A percentile compares a stretch with the other conserved stretches of the same genome.
Evolutionary conservation across 257 asterid genomes (phyloP).

Genomic region (Asclepias syriaca): DNA sequence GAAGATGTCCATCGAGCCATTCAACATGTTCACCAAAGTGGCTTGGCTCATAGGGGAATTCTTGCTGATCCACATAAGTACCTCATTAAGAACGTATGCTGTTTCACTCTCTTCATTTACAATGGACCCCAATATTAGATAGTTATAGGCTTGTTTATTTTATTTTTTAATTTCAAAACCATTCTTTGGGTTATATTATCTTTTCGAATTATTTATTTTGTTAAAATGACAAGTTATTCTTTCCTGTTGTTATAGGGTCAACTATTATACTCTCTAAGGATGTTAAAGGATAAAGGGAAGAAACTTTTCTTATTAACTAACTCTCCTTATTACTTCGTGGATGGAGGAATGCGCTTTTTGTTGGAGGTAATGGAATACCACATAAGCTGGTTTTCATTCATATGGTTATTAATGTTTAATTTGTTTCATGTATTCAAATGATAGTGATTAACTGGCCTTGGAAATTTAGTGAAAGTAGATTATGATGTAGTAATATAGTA

Average conservation of each 20-base stretch:
- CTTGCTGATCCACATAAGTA: slow-evolving; percentile 78
- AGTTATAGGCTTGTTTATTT: neutral
- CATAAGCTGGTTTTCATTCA: slow-evolving; percentile 1
- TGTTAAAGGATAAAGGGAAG: slow-evolving; percentile 83
- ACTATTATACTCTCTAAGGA: slow-evolving; percentile 63
- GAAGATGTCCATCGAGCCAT: slow-evolving; percentile 89
- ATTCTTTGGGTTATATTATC: neutral
- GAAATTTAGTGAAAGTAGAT: neutral
- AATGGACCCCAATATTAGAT: slow-evolving; percentile 7
- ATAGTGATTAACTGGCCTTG: neutral
- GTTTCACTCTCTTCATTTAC: neutral
- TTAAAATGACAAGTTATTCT: slow-evolving; percentile 17
- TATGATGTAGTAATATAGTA: neutral
- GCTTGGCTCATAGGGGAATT: slow-evolving; percentile 77
- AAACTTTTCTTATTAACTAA: slow-evolving; percentile 90
- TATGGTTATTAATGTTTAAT: neutral
- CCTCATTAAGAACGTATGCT: slow-evolving; percentile 80
- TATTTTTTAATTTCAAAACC: neutral
- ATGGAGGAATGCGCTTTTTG: slow-evolving; percentile 94
- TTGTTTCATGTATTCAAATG: neutral
- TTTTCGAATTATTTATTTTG: neutral
- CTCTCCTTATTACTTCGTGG: slow-evolving; percentile 91
- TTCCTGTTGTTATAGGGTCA: slow-evolving; percentile 50
- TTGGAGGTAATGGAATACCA: slow-evolving; percentile 56
- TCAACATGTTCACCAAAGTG: slow-evolving; percentile 87